These are phyloP conservation scores for Omphalotus guepiniiformis DNA, from an alignment of 768 basidiomycete species.

Conservation along the genomic window DNA sequence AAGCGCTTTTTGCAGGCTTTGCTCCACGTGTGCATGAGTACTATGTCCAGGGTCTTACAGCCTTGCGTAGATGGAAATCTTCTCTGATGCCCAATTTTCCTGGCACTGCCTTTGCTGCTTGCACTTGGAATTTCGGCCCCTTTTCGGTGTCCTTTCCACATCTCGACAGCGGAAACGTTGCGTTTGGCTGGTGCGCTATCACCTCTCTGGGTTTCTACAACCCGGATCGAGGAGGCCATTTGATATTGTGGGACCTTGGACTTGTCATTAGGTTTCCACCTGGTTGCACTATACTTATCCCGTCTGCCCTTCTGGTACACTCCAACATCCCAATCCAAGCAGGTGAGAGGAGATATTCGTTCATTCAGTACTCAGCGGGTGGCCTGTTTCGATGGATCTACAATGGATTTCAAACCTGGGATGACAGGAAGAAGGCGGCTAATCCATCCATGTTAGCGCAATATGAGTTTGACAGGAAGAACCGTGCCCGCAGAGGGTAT, in stretches of 20 bases:
- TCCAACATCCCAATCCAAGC: slow-evolving; percentile 8
- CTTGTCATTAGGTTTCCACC: slow-evolving; percentile 18
- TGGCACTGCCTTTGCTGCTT: neutral
- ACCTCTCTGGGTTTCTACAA: slow-evolving; percentile 12
- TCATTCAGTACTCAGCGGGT: slow-evolving; percentile 21
- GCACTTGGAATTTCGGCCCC: neutral
- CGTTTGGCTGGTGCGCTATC: slow-evolving; percentile 11
- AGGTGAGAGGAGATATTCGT: slow-evolving; percentile 9
- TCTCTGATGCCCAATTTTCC: too few relatives aligned
- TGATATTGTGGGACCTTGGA: slow-evolving; percentile 17
- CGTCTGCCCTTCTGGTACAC: slow-evolving; percentile 16
- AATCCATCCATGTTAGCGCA: too few relatives aligned
- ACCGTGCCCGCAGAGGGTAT: too few relatives aligned
- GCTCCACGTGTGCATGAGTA: too few relatives aligned
- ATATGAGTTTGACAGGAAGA: too few relatives aligned
- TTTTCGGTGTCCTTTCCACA: slow-evolving; percentile 2
- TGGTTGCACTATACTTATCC: slow-evolving; percentile 17
- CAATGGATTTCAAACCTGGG: slow-evolving; percentile 13
- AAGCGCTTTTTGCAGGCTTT: too few relatives aligned
- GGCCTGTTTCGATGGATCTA: slow-evolving; percentile 19
- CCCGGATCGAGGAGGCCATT: slow-evolving; percentile 16
- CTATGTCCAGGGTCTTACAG: too few relatives aligned
- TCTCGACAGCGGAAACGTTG: slow-evolving; percentile 8
- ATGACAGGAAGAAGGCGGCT: too few relatives aligned
- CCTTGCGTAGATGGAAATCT: too few relatives aligned